These are phyloP conservation scores for Plasmodium adleri DNA, from an alignment of 169 alveolate species.

Conservation along the genomic window DNA sequence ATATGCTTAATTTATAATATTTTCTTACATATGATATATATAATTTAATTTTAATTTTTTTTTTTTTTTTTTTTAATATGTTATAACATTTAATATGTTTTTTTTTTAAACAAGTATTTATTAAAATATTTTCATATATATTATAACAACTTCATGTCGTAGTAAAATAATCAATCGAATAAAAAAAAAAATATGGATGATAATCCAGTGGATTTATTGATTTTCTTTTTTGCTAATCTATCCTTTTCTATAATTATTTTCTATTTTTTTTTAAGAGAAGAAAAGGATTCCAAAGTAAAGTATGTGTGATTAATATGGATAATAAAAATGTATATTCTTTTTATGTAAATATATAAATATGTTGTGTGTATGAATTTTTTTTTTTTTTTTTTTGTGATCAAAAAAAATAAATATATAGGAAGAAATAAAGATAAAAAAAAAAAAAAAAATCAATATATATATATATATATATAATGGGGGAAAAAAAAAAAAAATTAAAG, in stretches of 20 bases:
- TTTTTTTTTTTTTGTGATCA: not conserved
- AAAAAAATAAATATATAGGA: not conserved
- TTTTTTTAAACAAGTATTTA: no score
- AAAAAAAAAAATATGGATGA: conserved; percentile 16
- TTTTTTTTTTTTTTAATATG: no score
- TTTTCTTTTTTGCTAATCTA: conserved; percentile 11
- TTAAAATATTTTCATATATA: no score
- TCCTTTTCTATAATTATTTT: conserved; percentile 9
- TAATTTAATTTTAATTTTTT: no score
- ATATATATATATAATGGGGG: not conserved
- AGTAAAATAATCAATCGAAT: not conserved
- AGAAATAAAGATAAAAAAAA: not conserved
- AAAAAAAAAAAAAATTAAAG: not conserved
- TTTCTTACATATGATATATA: no score
- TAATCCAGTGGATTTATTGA: conserved; percentile 10
- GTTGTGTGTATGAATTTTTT: not conserved
- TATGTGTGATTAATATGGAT: not conserved
- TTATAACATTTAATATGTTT: no score
- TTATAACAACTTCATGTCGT: no score
- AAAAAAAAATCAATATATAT: not conserved
- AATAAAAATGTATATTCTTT: not conserved
- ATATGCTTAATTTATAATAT: no score
- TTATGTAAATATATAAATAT: conserved; percentile 4
- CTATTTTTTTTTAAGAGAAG: conserved; percentile 19
- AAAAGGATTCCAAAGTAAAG: not conserved